Evolutionary conservation across 768 basidiomycete genomes (phyloP), one percentile per base, ranked within the genome.

Genomic region (Kwoniella sp.): DNA sequence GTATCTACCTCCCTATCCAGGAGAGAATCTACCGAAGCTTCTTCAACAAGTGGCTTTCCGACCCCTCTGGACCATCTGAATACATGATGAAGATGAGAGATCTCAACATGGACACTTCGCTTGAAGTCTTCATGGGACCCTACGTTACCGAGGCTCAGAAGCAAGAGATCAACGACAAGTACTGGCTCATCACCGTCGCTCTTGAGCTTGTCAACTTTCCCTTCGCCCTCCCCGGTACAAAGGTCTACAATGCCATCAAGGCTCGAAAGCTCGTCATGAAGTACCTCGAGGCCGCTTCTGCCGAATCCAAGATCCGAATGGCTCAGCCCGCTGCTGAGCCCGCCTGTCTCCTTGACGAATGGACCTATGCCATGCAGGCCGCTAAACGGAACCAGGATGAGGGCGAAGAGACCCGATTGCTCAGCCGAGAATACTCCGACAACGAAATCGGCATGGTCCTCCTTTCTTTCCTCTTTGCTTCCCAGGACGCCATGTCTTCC

Each of bases 141-240:
- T 91, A 98, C 80, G 88, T 98, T 69, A 87, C 91, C 27, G 88
- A 92, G 17, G 81, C 86, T 8, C 90, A 88, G 44, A 86, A 88
- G 25, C 76, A 81, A 17, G 90, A 92, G 77, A 93, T 99, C 77
- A 89, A 86, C 76, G 88, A 90, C 69, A 92, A 92, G 77, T 98
- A 98, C 83, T 98, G 95, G 95, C 84, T 85, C 63, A 96, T 99
- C 81, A 98, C 96, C 7, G 83, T 87, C 70, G 91, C 96, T 2
- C 88, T 99, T 46, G 92, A 99, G 79, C 89, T 99, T 58, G 96
- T 99, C 83, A 99, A 99, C 83, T 98, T 99, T 83, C 96, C 96
- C 17, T 82, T 98, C 65, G 88, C 95, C 17, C 73, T 96, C 37
- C 96, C 96, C 21, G 96, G 96, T 27, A 98, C 96, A 40, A 98